phyloP scores from a whole-genome alignment of 2,329 filamentous ascomycete species.

The Exophiala dermatitidis region DNA sequence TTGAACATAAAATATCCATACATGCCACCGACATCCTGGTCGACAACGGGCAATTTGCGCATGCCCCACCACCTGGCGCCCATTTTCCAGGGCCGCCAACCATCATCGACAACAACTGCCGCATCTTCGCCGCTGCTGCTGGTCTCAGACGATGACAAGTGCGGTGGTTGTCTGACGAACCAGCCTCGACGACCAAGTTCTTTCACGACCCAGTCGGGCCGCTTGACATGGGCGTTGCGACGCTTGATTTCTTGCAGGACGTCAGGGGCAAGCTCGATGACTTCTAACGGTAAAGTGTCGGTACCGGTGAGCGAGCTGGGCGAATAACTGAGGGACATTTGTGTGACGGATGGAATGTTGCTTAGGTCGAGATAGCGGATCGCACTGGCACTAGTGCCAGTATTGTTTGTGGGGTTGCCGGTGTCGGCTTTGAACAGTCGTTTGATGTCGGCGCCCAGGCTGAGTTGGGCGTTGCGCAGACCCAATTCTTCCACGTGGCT shows the following conservation, averaged over 20 bases:
- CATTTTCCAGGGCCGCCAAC: conserved; percentile 68
- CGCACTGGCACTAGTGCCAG: conserved; percentile 34
- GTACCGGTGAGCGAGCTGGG: conserved; percentile 52
- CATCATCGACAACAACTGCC: conserved; percentile 44
- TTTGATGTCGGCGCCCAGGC: conserved; percentile 56
- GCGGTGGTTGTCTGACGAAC: conserved; percentile 48
- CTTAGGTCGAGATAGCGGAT: conserved; percentile 72
- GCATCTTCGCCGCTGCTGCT: conserved; percentile 3
- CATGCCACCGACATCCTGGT: conserved; percentile 51
- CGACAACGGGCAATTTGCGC: conserved; percentile 56
- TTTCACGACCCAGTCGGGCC: conserved; percentile 62
- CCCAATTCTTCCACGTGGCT: conserved; percentile 71
- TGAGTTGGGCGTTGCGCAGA: conserved; percentile 59
- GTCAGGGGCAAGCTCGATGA: conserved; percentile 66
- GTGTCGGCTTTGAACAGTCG: conserved; percentile 43
- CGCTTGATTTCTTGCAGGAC: conserved; percentile 58
- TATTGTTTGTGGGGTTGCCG: conserved; percentile 32
- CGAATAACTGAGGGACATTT: conserved; percentile 52
- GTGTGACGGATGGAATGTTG: conserved; percentile 54
- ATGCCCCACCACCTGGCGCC: conserved; percentile 78
- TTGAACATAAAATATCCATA: conserved; percentile 57
- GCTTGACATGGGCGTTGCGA: conserved; percentile 44
- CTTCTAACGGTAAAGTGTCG: conserved; percentile 61
- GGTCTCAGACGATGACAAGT: background rate
- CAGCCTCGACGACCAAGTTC: conserved; percentile 62